Percentiles rank a stretch among this genome's conserved stretches.
Evolutionary conservation across 2,329 filamentous ascomycete species (phyloP).

Genomic region (Pseudovirgaria hyperparasitica): DNA sequence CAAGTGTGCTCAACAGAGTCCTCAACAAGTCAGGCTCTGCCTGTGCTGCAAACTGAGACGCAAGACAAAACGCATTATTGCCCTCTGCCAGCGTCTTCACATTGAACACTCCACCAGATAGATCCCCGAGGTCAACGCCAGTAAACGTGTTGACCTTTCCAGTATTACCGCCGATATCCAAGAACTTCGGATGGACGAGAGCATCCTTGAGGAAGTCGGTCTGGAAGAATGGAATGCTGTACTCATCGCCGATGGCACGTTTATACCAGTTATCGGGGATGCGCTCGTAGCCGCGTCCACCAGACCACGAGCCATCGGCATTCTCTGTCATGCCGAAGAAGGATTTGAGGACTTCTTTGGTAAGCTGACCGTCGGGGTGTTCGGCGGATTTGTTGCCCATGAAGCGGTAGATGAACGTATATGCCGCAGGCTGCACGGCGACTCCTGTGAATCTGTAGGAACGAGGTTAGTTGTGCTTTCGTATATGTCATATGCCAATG

Average conservation of each 20-base stretch:
- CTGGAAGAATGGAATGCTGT: slow-evolving; percentile 4
- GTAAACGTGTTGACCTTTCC: slow-evolving; percentile 16
- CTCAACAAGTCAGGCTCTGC: slow-evolving; percentile 28
- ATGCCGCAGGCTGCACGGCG: slow-evolving; percentile 10
- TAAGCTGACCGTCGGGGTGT: slow-evolving; percentile 14
- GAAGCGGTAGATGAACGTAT: slow-evolving; percentile 16
- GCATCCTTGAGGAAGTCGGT: slow-evolving; percentile 3
- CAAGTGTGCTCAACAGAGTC: slow-evolving; percentile 18
- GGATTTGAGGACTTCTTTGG: slow-evolving; percentile 4
- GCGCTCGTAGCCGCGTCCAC: slow-evolving; percentile 2
- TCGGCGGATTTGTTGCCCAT: slow-evolving; percentile 18
- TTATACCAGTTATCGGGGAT: slow-evolving; percentile 5
- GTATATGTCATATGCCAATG: no score
- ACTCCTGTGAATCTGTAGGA: slow-evolving; percentile 1
- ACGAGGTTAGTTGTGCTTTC: no score
- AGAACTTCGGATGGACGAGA: slow-evolving; percentile 17
- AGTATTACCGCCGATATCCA: slow-evolving; percentile 20
- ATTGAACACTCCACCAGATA: slow-evolving; percentile 30
- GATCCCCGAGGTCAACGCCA: slow-evolving; percentile 16
- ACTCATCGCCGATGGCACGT: slow-evolving; percentile 5
- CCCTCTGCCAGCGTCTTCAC: slow-evolving; percentile 27
- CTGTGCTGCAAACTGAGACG: slow-evolving; percentile 25
- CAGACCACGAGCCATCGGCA: no score
- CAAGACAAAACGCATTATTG: slow-evolving; percentile 34
- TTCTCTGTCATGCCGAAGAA: slow-evolving; percentile 2